phyloP scores from a whole-genome alignment of 2,329 filamentous ascomycete genomes.

The Delphinella strobiligena region DNA sequence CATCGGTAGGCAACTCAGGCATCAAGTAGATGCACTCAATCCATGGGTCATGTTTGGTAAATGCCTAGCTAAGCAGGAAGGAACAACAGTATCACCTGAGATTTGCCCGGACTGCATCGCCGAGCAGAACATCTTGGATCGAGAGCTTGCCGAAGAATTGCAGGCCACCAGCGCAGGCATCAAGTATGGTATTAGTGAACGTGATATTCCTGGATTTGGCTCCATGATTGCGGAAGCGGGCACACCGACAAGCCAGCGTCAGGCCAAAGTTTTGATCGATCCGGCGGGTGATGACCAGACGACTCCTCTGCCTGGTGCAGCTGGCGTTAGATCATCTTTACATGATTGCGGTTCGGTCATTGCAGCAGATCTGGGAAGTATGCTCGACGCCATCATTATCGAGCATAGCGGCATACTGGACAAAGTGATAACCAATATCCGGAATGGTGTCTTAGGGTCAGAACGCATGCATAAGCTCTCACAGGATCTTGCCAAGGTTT shows the following conservation, averaged over 20 bases:
- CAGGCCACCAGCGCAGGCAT: neutral
- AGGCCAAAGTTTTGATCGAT: constrained; percentile 9
- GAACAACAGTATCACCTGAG: constrained; percentile 12
- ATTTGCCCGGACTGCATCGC: constrained; percentile 20
- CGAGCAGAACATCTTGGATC: constrained; percentile 16
- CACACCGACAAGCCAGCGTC: too few relatives aligned
- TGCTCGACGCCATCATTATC: constrained; percentile 28
- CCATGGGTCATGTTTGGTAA: constrained; percentile 15
- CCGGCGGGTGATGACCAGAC: constrained; percentile 8
- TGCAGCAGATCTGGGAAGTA: constrained; percentile 22
- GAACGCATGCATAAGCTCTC: constrained; percentile 16
- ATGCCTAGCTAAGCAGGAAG: constrained; percentile 12
- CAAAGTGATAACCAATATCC: constrained; percentile 27
- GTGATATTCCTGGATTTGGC: constrained; percentile 7
- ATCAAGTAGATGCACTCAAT: constrained; percentile 19
- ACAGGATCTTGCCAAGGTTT: constrained; percentile 15
- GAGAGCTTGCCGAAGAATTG: constrained; percentile 10
- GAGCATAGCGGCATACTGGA: constrained; percentile 28
- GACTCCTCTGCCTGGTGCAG: constrained; percentile 10
- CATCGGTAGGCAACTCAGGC: constrained; percentile 13
- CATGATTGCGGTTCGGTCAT: constrained; percentile 16
- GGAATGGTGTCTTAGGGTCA: constrained; percentile 12
- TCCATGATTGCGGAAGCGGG: too few relatives aligned
- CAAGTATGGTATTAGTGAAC: constrained; percentile 5
- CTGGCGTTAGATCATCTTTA: too few relatives aligned